phyloP scores from a whole-genome alignment of 371 early-diverging fungal genomes.

The Rhizopus arrhizus region DNA sequence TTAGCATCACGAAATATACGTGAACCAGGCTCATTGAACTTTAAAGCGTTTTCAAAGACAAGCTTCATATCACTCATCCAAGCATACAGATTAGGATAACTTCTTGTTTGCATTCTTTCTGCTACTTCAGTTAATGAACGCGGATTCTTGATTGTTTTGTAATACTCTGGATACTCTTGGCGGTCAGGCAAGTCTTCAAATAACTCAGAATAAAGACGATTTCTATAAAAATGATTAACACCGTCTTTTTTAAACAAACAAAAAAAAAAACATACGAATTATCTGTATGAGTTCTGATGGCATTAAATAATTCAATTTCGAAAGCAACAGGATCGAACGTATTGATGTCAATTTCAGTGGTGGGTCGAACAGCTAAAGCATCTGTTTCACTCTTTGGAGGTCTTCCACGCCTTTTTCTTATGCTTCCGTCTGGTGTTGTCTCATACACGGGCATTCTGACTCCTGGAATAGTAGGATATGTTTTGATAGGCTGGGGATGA shows the following conservation, averaged over 20 bases:
- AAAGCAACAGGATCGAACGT: slow-evolving; percentile 44
- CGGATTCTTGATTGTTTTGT: slow-evolving; percentile 80
- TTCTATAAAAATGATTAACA: slow-evolving; percentile 37
- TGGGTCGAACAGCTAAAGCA: slow-evolving; percentile 31
- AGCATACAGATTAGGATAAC: slow-evolving; percentile 62
- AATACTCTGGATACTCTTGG: slow-evolving; percentile 90
- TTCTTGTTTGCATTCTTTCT: slow-evolving; percentile 56
- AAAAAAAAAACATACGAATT: slow-evolving; percentile 38
- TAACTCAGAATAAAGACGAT: slow-evolving; percentile 68
- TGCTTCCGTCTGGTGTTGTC: slow-evolving; percentile 9
- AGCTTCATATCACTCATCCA: slow-evolving; percentile 68
- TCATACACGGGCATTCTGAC: slow-evolving; percentile 5
- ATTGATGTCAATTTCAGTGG: slow-evolving; percentile 35
- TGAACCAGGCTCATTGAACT: slow-evolving; percentile 74
- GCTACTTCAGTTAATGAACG: slow-evolving; percentile 61
- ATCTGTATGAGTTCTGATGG: slow-evolving; percentile 44
- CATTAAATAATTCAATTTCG: slow-evolving; percentile 46
- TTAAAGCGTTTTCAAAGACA: slow-evolving; percentile 78
- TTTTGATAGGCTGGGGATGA: slow-evolving; percentile 2
- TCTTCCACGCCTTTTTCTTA: slow-evolving; percentile 46
- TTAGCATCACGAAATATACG: slow-evolving; percentile 73
- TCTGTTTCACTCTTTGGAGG: slow-evolving; percentile 51
- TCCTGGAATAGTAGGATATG: slow-evolving; percentile 5
- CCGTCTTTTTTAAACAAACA: neutral
- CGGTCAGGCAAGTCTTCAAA: slow-evolving; percentile 80